Evolutionary conservation across 139 green algal species (phyloP).

Genomic region (Parachlorella kessleri): DNA sequence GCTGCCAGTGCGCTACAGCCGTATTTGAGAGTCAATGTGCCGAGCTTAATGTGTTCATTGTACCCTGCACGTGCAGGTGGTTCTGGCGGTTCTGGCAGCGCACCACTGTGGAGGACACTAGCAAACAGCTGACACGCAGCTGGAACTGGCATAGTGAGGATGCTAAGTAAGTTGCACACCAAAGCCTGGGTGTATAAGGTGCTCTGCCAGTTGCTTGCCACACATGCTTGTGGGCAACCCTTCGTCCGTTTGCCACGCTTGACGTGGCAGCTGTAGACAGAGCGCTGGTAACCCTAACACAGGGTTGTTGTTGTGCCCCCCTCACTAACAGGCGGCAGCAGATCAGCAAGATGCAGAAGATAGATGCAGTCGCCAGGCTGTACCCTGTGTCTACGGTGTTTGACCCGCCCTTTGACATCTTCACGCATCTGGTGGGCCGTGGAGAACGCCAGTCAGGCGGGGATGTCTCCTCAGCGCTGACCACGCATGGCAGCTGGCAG

Average conservation of each 20-base stretch:
- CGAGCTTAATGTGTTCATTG: too few species aligned
- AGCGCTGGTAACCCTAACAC: too few species aligned
- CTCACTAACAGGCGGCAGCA: neutral
- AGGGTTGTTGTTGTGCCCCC: too few species aligned
- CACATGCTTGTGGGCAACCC: too few species aligned
- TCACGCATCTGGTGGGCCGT: conserved; percentile 38
- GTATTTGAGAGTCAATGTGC: too few species aligned
- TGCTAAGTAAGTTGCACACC: neutral
- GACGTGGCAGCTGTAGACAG: too few species aligned
- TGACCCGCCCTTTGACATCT: conserved; percentile 76
- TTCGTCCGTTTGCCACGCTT: too few species aligned
- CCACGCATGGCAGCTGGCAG: conserved; percentile 78
- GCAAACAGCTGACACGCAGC: neutral
- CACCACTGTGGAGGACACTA: neutral
- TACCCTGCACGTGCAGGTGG: neutral
- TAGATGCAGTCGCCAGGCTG: conserved; percentile 24
- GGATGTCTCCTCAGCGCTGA: conserved; percentile 66
- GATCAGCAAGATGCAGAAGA: conserved; percentile 9
- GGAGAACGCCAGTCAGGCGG: conserved; percentile 47
- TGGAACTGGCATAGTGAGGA: neutral
- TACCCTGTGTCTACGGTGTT: conserved; percentile 72
- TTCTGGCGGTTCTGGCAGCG: neutral
- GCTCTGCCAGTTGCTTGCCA: too few species aligned
- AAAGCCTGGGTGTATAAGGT: too few species aligned
- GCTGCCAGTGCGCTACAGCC: too few species aligned